Evolutionary conservation across 352 stramenopile species (phyloP), one percentile per base, ranked within the genome.

Genomic region (Globisporangium ultimum): DNA sequence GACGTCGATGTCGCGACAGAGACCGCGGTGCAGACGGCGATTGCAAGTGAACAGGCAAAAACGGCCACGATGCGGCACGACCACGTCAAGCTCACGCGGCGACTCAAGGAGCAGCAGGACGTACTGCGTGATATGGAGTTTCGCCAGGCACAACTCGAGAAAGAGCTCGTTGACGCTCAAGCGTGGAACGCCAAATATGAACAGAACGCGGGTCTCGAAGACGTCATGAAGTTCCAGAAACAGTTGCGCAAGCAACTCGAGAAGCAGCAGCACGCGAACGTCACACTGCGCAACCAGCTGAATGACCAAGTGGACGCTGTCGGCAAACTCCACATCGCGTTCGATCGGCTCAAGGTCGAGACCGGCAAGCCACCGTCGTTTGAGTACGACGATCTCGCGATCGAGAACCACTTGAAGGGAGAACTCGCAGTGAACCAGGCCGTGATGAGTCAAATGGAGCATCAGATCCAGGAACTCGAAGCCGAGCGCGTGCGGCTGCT

Each of bases 111-210:
- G 42, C 78, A 89, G 41, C 58, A 63, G 3, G 61, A 64, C 2
- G 48, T 91, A 3, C 46, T 88, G 2, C 65, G 71, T n/a, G 74
- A 86, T 18, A 48, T 89, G 12, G 83, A 93, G 55, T 42, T 76
- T 1, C 78, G 72, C 6, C 76, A 87, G 47, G 60, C 70, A 7
- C 69, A 84, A 32, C 41, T 93, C 18, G 81, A 93, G 62, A 73
- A 81, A 5, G 66, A 88, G 43, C 60, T 88, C 1, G 60, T 66
- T 15, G 78, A 90, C 14, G 75, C 80, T 0, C 68, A 88, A 24
- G 67, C 73, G 21, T 88, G 74, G 76, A 91, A 89, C 55, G 70
- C 66, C 3, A 80, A 80, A 32, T 93, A 93, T 38, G 84, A 93
- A 54, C 59, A 72, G 10, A 60, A 73, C 18, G 78, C 79, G 34